phyloP scores from a whole-genome alignment of 73 alveolate species.

The Uronychia binucleata region DNA sequence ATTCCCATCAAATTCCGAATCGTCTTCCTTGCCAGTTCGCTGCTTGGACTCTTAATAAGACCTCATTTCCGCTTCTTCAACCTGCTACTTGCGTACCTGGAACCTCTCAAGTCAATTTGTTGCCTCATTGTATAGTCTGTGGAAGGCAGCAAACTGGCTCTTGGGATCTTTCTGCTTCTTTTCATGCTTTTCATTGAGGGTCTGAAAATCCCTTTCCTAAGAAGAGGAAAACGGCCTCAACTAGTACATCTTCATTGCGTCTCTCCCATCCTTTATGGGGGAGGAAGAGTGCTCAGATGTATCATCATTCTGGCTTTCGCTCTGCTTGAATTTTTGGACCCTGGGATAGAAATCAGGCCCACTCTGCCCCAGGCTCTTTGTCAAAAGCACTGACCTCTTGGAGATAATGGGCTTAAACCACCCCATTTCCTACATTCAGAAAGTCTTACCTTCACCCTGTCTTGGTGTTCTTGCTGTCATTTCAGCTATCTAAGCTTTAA shows the following conservation, averaged over 20 bases:
- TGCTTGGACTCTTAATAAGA: too few relatives aligned
- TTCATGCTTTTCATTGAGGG: neutral
- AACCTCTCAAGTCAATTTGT: too few relatives aligned
- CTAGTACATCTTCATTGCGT: neutral
- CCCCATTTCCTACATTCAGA: neutral
- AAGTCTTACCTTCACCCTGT: neutral
- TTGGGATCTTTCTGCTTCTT: neutral
- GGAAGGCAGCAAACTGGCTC: neutral
- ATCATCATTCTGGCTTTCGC: neutral
- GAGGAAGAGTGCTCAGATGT: neutral
- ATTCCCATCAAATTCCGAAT: too few relatives aligned
- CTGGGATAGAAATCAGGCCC: neutral
- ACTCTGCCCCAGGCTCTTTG: neutral
- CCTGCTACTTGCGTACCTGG: too few relatives aligned
- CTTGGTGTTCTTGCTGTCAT: neutral
- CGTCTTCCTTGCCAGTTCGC: too few relatives aligned
- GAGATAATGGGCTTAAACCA: neutral
- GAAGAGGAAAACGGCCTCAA: neutral
- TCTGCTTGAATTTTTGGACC: neutral
- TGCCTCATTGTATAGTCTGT: neutral
- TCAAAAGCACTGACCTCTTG: neutral
- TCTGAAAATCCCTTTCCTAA: neutral
- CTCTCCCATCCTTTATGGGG: neutral
- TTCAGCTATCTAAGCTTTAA: neutral
- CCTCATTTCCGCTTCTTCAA: too few relatives aligned